Base-by-base conservation (phyloP, 148 eudicot genomes). In the Spergularia bocconei region DNA sequence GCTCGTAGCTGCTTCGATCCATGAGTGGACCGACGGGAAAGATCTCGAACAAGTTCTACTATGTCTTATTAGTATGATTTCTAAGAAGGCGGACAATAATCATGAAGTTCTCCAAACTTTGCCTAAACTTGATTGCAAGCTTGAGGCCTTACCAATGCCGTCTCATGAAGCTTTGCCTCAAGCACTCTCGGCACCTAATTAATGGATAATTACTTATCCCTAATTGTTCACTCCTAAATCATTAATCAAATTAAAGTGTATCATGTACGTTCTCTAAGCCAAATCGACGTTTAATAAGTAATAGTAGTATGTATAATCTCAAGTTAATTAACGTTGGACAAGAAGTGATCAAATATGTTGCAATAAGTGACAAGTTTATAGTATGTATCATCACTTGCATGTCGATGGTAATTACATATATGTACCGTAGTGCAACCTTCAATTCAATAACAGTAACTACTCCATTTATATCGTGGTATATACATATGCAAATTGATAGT, bases 1-100 rank as follows among this genome's bases (percentile, higher is more conserved):
- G 11, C 64, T 61, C 2, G 50, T 85, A 44, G 39, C 1, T 3
- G 85, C 85, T n/a, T 33, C 77, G 36, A 72, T 82, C 57, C 85
- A 77, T 68, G 85, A 64, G 19, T 82, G 87, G 87, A 41, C 59
- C 12, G 82, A 85, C 23, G 85, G 87, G 0, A 73, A 47, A 5
- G 81, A 82, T 11, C 72, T 85, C 33, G 83, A 82, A 72, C 50
- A 13, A 0, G 69, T 73, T 20, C 56, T 84, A 17, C 57, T 81
- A 10, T 25, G 38, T 1, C 61, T 84, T 19, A 52, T 84, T 58
- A 36, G 57, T 25, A 29, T 44, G 54, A 20, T 61, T 51, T 56
- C 60, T 5, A 67, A 20, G 4, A 73, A 64, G 21, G 55, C n/a
- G 1, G 75, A 77, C n/a, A 71, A 53, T 5, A 67, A 73, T 29